Evolutionary conservation across 2,329 filamentous ascomycete species (phyloP).

Genomic region (Xylaria sp.): DNA sequence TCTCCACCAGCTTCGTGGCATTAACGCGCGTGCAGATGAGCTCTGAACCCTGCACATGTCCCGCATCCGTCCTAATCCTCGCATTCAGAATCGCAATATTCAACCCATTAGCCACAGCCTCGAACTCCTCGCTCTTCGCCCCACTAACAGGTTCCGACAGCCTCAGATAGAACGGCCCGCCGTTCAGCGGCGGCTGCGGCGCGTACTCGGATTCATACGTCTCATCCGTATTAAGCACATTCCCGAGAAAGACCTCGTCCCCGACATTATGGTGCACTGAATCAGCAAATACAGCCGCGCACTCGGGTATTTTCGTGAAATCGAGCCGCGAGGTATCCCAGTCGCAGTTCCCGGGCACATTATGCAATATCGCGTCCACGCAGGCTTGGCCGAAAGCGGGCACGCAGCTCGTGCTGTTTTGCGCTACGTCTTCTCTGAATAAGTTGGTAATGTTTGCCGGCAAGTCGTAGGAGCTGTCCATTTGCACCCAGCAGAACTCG

Average conservation of each 20-base stretch:
- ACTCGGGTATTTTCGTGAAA: background rate
- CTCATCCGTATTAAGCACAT: background rate
- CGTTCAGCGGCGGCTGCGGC: background rate
- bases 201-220: background rate
- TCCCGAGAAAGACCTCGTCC: background rate
- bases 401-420: background rate
- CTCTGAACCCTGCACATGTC: background rate
- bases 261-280: background rate
- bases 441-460: background rate
- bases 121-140: background rate
- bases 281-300: background rate
- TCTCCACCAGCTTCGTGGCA: background rate
- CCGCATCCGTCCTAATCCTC: background rate
- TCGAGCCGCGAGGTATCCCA: background rate
- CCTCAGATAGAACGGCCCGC: background rate
- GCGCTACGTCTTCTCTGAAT: background rate
- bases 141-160: background rate
- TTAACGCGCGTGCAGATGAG: background rate
- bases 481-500: background rate
- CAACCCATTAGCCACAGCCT: background rate
- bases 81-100: background rate
- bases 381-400: background rate
- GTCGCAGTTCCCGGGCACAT: background rate
- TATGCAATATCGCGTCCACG: background rate
- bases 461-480: background rate